Evolutionary conservation across 306 rosid genomes (phyloP).

Genomic region (Comarum palustre): DNA sequence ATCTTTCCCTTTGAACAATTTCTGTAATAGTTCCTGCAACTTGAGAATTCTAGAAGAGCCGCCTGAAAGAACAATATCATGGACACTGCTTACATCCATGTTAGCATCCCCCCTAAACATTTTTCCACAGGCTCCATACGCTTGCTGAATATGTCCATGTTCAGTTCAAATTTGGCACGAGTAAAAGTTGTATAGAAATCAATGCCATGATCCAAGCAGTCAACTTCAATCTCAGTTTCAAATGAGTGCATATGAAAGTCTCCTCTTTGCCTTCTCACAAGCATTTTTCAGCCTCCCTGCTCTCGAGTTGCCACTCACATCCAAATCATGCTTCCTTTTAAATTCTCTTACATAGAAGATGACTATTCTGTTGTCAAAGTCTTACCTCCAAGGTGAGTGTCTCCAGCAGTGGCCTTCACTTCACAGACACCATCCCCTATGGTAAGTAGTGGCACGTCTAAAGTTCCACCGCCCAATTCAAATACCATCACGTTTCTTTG

Average conservation of each 20-base stretch:
- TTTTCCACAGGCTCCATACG: background rate
- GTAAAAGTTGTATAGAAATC: too few species aligned
- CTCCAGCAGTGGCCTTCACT: background rate
- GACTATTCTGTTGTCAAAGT: background rate
- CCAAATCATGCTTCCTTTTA: too few species aligned
- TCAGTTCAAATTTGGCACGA: background rate
- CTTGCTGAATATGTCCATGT: background rate
- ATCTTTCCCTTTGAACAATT: background rate
- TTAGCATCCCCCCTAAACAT: background rate
- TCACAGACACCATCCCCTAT: background rate
- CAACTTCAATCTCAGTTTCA: too few species aligned
- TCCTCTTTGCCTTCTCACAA: background rate
- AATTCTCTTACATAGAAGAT: too few species aligned
- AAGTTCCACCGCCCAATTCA: background rate
- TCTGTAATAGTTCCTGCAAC: background rate
- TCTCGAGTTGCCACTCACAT: background rate
- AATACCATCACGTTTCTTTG: background rate
- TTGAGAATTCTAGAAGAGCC: background rate
- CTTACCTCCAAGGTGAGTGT: background rate
- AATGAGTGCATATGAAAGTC: too few species aligned
- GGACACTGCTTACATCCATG: background rate
- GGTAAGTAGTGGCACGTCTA: background rate
- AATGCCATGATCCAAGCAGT: too few species aligned
- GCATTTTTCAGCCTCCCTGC: background rate
- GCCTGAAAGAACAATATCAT: background rate